These are phyloP conservation scores for Larix sibirica DNA, from an alignment of 83 land plant genomes.

Conservation along the genomic window DNA sequence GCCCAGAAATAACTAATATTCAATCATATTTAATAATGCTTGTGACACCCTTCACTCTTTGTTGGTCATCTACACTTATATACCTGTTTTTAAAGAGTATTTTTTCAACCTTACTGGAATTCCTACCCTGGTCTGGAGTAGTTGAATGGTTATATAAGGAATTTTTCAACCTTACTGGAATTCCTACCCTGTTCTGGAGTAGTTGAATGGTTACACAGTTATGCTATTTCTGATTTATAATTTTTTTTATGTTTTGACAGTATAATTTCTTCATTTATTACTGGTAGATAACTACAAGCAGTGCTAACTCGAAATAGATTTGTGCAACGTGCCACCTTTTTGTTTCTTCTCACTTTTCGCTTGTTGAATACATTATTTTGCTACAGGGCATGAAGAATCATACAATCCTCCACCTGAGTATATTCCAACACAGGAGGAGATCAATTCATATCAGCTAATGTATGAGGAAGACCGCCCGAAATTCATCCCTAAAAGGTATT, in stretches of 20 bases:
- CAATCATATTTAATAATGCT: not conserved
- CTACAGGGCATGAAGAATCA: constrained; percentile 93
- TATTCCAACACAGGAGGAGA: constrained; percentile 96
- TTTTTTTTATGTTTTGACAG: not conserved
- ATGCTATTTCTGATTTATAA: not conserved
- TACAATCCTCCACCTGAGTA: constrained; percentile 95
- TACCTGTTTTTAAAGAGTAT: not conserved
- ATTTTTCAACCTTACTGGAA: too few relatives aligned
- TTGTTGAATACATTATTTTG: constrained; percentile 8
- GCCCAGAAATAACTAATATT: not conserved
- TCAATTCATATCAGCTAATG: constrained; percentile 84
- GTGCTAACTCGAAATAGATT: not conserved
- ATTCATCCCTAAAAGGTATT: constrained; percentile 84
- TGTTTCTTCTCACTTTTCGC: not conserved
- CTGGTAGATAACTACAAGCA: not conserved
- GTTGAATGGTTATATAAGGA: too few relatives aligned
- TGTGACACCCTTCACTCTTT: not conserved
- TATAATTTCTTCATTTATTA: not conserved
- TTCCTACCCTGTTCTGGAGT: too few relatives aligned
- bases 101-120: too few relatives aligned
- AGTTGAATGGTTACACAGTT: not conserved
- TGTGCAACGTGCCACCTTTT: not conserved
- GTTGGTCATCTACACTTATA: not conserved
- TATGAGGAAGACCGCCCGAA: constrained; percentile 99
- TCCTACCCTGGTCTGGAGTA: too few relatives aligned